A percentile compares a stretch with the other conserved stretches of the same genome.
Conservation (phyloP, 495 filamentous ascomycete genomes). For the Aspergillus sclerotioniger region DNA sequence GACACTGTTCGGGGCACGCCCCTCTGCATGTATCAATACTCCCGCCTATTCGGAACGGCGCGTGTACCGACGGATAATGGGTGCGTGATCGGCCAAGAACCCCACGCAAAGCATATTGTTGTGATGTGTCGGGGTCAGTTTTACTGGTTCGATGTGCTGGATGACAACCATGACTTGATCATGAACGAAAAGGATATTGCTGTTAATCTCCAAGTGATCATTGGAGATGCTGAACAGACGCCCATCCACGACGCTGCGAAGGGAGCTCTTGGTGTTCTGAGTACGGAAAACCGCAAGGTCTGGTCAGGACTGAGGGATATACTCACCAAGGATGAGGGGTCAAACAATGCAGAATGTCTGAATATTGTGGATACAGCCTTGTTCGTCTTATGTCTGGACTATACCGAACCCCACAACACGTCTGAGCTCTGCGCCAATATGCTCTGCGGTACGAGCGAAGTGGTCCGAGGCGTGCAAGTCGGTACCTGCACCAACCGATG, state of each 20-base stretch:
- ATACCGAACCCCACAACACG: slow-evolving; percentile 76
- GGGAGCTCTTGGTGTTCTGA: slow-evolving; percentile 87
- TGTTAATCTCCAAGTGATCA: slow-evolving; percentile 87
- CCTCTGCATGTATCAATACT: slow-evolving; percentile 97
- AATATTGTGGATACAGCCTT: slow-evolving; percentile 92
- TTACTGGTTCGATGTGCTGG: slow-evolving; percentile 98
- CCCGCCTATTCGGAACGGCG: slow-evolving; percentile 90
- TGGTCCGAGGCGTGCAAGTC: slow-evolving; percentile 90
- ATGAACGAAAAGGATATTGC: slow-evolving; percentile 96
- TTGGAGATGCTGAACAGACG: slow-evolving; percentile 83
- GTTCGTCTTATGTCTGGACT: slow-evolving; percentile 89
- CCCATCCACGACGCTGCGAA: slow-evolving; percentile 94
- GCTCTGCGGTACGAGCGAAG: slow-evolving; percentile 91
- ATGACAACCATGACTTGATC: slow-evolving; percentile 90
- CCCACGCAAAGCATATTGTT: slow-evolving; percentile 84
- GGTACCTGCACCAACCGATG: slow-evolving; percentile 97
- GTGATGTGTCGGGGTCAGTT: slow-evolving; percentile 94
- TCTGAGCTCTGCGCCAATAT: slow-evolving; percentile 92
- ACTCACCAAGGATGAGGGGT: slow-evolving; percentile 77
- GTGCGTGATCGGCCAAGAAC: slow-evolving; percentile 93
- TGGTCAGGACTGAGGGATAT: slow-evolving; percentile 93
- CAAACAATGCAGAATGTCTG: slow-evolving; percentile 93
- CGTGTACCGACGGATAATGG: slow-evolving; percentile 93
- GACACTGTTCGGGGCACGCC: slow-evolving; percentile 81
- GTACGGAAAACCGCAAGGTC: slow-evolving; percentile 92